A percentile compares a stretch with the other conserved stretches of the same genome.
Conservation (phyloP, 108 stramenopile species). For the Conticribra guillardii region DNA sequence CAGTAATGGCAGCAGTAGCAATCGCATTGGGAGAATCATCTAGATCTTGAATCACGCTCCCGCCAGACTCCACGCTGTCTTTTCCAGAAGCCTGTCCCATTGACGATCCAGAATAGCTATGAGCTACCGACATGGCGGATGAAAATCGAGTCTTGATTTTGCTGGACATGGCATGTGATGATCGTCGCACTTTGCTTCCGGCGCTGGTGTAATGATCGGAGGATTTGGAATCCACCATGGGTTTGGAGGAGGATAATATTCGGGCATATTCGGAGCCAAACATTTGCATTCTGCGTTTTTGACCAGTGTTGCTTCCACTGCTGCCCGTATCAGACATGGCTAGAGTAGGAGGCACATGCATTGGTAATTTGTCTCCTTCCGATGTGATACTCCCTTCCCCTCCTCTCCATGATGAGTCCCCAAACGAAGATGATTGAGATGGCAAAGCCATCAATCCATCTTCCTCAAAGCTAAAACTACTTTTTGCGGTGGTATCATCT, state of each 20-base stretch:
- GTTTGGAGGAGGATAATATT: conserved; percentile 64
- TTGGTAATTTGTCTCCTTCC: neutral
- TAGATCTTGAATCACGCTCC: conserved; percentile 31
- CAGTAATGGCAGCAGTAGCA: conserved; percentile 78
- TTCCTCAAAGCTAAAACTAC: conserved; percentile 15
- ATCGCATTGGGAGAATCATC: conserved; percentile 64
- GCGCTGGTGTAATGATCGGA: neutral
- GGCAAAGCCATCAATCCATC: neutral
- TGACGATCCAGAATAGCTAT: conserved; percentile 5
- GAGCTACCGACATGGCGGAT: conserved; percentile 12
- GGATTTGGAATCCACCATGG: conserved; percentile 1
- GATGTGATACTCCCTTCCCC: too few species aligned
- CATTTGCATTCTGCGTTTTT: conserved; percentile 65
- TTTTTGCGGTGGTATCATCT: neutral
- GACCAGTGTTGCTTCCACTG: neutral
- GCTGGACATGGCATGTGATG: conserved; percentile 20
- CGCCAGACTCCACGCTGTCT: conserved; percentile 26
- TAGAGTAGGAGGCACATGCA: neutral
- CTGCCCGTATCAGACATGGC: conserved; percentile 8
- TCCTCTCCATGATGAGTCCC: too few species aligned
- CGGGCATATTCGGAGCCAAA: conserved; percentile 91
- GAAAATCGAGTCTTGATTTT: conserved; percentile 40
- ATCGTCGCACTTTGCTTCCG: conserved; percentile 8
- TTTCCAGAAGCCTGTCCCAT: neutral
- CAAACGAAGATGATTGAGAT: neutral